Conservation (phyloP, 75 land plant genomes). For the Pseudotsuga menziesii region DNA sequence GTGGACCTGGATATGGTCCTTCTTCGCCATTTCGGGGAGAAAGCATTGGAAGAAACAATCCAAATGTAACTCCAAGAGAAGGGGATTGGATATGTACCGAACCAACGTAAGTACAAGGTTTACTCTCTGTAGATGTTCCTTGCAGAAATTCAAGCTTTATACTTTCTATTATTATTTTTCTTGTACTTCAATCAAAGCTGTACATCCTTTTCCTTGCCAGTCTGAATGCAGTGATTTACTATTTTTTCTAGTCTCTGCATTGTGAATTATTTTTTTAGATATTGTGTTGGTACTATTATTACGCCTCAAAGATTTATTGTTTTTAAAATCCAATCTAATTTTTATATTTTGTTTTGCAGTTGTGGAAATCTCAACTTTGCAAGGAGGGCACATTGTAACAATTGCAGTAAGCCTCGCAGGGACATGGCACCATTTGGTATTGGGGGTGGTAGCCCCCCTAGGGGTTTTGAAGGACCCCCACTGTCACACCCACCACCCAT, state of each 20-base stretch:
- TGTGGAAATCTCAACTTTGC: conserved; percentile 81
- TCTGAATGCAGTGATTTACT: neutral
- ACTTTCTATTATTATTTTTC: neutral
- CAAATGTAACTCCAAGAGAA: conserved; percentile 44
- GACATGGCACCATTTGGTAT: conserved; percentile 15
- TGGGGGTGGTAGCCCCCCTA: conserved; percentile 27
- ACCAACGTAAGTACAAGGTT: conserved; percentile 30
- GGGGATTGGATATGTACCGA: conserved; percentile 59
- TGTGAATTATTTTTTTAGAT: neutral
- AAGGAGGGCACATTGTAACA: conserved; percentile 69
- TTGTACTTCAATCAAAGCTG: neutral
- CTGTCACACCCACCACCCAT: conserved; percentile 26
- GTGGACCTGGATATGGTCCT: conserved; percentile 18
- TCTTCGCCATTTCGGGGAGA: conserved; percentile 20
- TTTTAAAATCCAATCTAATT: neutral
- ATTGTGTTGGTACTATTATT: neutral
- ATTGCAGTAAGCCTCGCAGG: conserved; percentile 59
- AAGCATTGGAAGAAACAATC: conserved; percentile 42
- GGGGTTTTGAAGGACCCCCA: conserved; percentile 27
- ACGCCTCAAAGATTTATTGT: neutral
- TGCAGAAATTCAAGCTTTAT: neutral
- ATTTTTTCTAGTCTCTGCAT: neutral
- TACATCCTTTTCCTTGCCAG: neutral
- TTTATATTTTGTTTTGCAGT: conserved; percentile 30
- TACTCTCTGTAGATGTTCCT: neutral